Evolutionary conservation across 176 grass and related monocot species (phyloP), one percentile per base, ranked within the genome.

Genomic region (Eleusine coracana): DNA sequence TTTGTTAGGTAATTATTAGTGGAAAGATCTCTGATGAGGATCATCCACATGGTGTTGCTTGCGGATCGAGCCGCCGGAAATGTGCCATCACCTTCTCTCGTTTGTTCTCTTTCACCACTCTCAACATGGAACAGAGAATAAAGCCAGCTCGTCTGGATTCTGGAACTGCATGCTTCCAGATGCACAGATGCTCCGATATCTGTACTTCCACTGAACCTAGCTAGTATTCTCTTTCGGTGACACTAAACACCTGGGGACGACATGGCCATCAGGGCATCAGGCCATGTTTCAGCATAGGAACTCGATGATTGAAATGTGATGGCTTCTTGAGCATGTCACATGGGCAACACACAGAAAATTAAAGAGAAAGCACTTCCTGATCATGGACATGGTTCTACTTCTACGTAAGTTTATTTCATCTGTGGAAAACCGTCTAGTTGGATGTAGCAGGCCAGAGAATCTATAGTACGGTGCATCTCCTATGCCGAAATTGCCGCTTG

Each of bases 141-240:
- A 48, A 61, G 56, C 58, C 75, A 66, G 63, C 63, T 66, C 4
- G 41, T 28, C 15, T 6, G 41, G 23, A 12, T 66, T 34, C 60
- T 31, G 60, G 76, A 65, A 10, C 39, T 62, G 59, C 76, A 15
- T 23, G 73, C 27, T 36, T 74, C 28, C 71, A 74, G 71, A 74
- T 21, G 25, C 23, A 13, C 23, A 21, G 25, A 34, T 66, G 62
- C 27, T 15, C 11, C 36, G 12, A 5, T 79, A 66, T 3, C 61
- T 79, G 76, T 66, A 38, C 76, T 66, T 79, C 17, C 76, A 78
- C 76, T 34, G 60, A 36, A 48, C 60, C 59, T 66, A 42, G 42
- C 45, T 46, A 25, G 25, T 25, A 46, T 11, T 61, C 18, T 8
- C 54, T 59, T 23, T 59, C 20, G 11, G 15, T 4, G 60, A 31